Percentiles rank a stretch among this genome's conserved stretches.
Evolutionary conservation across 345 rosid species (phyloP).

Genomic region (Salix koriyanagi): DNA sequence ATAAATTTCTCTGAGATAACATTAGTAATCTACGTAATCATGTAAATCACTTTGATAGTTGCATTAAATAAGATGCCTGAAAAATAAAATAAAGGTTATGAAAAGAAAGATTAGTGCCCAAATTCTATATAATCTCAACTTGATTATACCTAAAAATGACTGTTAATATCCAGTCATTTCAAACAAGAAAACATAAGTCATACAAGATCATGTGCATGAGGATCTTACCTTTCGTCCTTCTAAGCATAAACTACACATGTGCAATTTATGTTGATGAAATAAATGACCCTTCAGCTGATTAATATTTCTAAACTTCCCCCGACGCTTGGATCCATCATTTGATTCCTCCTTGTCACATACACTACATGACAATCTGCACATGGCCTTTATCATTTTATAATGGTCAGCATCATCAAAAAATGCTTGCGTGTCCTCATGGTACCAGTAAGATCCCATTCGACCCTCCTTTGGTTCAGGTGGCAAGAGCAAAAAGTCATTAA

Average conservation of each 20-base stretch:
- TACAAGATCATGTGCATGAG: not conserved
- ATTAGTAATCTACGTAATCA: not conserved
- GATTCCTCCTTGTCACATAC: conserved; percentile 69
- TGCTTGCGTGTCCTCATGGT: conserved; percentile 78
- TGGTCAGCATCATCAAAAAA: conserved; percentile 91
- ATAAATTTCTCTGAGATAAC: not conserved
- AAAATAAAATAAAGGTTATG: not conserved
- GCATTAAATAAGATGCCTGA: not conserved
- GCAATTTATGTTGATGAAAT: conserved; percentile 67
- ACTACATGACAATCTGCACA: conserved; percentile 92
- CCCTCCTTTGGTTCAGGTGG: conserved; percentile 87
- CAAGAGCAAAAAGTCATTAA: conserved; percentile 73
- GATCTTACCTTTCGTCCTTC: conserved; percentile 84
- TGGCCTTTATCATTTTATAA: conserved; percentile 93
- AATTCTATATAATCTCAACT: not conserved
- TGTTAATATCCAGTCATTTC: not conserved
- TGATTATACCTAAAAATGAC: not conserved
- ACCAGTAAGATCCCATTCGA: conserved; percentile 64
- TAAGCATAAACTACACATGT: conserved; percentile 85
- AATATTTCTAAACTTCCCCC: conserved; percentile 62
- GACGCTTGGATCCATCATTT: conserved; percentile 57
- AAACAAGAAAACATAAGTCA: not conserved
- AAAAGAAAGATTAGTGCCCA: not conserved
- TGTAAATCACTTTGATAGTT: not conserved
- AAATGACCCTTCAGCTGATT: conserved; percentile 95